These are phyloP conservation scores for Calophaca sinica DNA, from an alignment of 306 rosid species.

Conservation along the genomic window DNA sequence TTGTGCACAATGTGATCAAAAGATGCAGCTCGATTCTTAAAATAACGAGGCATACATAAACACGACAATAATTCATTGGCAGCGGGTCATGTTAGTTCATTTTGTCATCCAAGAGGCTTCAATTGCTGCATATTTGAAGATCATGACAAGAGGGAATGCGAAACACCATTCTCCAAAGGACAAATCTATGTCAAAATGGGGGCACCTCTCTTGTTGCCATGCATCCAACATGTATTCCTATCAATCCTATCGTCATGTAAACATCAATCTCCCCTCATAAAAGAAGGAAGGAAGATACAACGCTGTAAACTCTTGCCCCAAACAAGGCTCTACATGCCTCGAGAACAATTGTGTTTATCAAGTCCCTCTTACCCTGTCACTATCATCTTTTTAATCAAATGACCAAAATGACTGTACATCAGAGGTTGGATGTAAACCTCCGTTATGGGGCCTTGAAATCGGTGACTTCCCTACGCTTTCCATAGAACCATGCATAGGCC, in stretches of 20 bases:
- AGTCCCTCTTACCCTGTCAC: slow-evolving; percentile 58
- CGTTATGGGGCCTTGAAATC: slow-evolving; percentile 61
- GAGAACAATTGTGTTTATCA: slow-evolving; percentile 62
- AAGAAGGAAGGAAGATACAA: slow-evolving; percentile 83
- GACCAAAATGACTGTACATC: slow-evolving; percentile 95
- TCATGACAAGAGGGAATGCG: slow-evolving; percentile 41
- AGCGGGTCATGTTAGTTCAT: slow-evolving; percentile 36
- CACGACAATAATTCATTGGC: slow-evolving; percentile 19
- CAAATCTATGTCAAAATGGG: slow-evolving; percentile 42
- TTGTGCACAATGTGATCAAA: slow-evolving; percentile 29
- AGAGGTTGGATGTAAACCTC: slow-evolving; percentile 66
- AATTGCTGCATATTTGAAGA: slow-evolving; percentile 41
- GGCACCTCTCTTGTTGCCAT: slow-evolving; percentile 47
- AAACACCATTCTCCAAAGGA: slow-evolving; percentile 46
- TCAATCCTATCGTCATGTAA: slow-evolving; percentile 62
- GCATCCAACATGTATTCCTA: slow-evolving; percentile 69
- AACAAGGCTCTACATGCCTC: slow-evolving; percentile 67
- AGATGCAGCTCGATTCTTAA: slow-evolving; percentile 29
- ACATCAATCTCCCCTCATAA: slow-evolving; percentile 71
- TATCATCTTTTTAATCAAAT: slow-evolving; percentile 67
- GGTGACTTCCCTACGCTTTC: slow-evolving; percentile 66
- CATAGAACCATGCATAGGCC: slow-evolving; percentile 62
- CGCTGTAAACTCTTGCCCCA: slow-evolving; percentile 64
- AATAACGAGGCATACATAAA: slow-evolving; percentile 22
- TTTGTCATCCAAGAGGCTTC: slow-evolving; percentile 36